phyloP scores from a whole-genome alignment of 1,139 yeast species.

The Meyerozyma carpophila region DNA sequence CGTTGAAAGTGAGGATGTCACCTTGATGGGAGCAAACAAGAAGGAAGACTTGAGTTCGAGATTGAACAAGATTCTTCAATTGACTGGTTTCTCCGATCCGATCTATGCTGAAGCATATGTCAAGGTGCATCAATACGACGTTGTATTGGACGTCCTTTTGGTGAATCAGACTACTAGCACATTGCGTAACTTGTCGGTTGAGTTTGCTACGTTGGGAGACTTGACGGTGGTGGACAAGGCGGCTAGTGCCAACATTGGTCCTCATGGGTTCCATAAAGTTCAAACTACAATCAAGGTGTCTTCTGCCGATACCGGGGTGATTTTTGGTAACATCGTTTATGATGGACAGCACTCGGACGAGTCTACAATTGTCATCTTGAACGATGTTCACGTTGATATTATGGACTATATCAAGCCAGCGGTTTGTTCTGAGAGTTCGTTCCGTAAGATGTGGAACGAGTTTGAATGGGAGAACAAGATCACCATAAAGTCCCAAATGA shows the following conservation, averaged over 20 bases:
- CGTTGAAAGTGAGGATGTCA: slow-evolving; percentile 44
- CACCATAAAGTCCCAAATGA: slow-evolving; percentile 69
- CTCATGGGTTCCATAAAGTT: slow-evolving; percentile 90
- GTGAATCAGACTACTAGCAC: slow-evolving; percentile 94
- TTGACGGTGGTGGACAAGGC: slow-evolving; percentile 93
- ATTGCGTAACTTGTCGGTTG: slow-evolving; percentile 85
- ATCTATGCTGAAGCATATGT: slow-evolving; percentile 97
- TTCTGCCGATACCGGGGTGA: slow-evolving; percentile 83
- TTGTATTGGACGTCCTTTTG: slow-evolving; percentile 85
- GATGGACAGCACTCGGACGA: slow-evolving; percentile 95
- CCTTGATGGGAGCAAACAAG: slow-evolving; percentile 42
- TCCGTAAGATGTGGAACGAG: slow-evolving; percentile 98
- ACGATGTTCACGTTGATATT: slow-evolving; percentile 92
- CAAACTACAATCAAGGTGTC: slow-evolving; percentile 91
- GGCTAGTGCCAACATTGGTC: slow-evolving; percentile 87
- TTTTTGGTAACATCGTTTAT: slow-evolving; percentile 93
- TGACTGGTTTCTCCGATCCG: slow-evolving; percentile 97
- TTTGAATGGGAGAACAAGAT: slow-evolving; percentile 99
- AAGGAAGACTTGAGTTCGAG: slow-evolving; percentile 67
- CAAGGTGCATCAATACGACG: slow-evolving; percentile 93
- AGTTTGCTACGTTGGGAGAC: slow-evolving; percentile 95
- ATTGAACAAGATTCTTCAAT: slow-evolving; percentile 81
- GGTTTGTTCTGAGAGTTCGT: slow-evolving; percentile 76
- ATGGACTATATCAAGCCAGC: slow-evolving; percentile 98
- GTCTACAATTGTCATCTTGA: slow-evolving; percentile 82